Evolutionary conservation across 2,329 filamentous ascomycete species (phyloP), one percentile per base, ranked within the genome.

Genomic region (Cladophialophora chaetospira): DNA sequence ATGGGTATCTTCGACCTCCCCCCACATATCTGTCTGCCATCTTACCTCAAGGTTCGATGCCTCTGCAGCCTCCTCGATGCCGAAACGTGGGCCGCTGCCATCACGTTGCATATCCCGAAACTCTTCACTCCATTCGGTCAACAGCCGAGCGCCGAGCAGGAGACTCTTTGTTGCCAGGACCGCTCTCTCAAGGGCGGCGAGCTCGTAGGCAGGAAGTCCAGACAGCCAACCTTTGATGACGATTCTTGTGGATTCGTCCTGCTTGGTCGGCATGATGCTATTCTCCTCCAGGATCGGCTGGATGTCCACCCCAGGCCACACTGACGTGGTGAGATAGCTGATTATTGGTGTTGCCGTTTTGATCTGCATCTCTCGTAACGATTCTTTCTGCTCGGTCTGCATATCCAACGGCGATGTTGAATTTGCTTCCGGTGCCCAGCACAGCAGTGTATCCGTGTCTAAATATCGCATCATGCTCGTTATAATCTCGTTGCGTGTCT

Each of bases 1-100:
- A 74, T 99, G 94, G 25, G 92, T 96, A 73, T 99, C 92, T 72
- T 99, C 94, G 0, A 99, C 94, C 78, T 96, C 92, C 6, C 94
- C 94, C 93, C 94, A 97, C 73, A 88, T 86, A 25, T 82, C 78
- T 1, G 87, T 95, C 81, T 99, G 94, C 87, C 91, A 97, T 62
- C 84, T 81, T 13, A 96, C 90, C 77, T 99, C 94, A 38, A 95
- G 72, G 66, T 83, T 96, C 4, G 88, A 86, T 11, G 88, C 87
- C 67, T 82, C 79, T 0, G 89, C 86, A 0, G 92, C 93, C 70
- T 96, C 86, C 67, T 96, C 88, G 10, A 95, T 86, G 0, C 89
- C 88, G 69, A 95, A 97, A 54, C 71, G 72, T 45, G 62, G 66
- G 35, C 42, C 36, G 51, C 66, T 66, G 4, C 60, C 66, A 5